Evolutionary conservation across 257 asterid genomes (phyloP).

Genomic region (Solanum lycopersicoides): DNA sequence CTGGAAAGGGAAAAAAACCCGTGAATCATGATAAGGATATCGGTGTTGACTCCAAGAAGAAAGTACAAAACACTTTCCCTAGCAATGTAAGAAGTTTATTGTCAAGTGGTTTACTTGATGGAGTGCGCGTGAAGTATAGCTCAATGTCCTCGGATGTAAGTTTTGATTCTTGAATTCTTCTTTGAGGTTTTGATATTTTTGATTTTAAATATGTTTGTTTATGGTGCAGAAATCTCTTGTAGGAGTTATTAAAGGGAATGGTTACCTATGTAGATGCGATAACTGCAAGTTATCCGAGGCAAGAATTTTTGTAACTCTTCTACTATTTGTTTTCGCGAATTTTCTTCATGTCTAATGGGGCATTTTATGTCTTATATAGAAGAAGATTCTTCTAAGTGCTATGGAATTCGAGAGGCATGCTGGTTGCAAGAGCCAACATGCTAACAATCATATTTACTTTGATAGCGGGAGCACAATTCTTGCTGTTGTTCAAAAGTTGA

Average conservation of each 20-base stretch:
- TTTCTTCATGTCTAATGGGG: background rate
- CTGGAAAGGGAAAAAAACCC: background rate
- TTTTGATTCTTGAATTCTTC: background rate
- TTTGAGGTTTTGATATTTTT: background rate
- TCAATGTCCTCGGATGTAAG: constrained; percentile 86
- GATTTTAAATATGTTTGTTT: background rate
- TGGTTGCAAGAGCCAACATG: constrained; percentile 76
- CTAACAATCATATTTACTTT: constrained; percentile 69
- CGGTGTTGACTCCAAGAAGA: background rate
- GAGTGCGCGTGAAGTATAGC: constrained; percentile 80
- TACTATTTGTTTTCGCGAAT: too few relatives aligned
- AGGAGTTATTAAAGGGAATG: constrained; percentile 60
- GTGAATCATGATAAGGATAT: background rate
- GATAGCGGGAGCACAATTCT: constrained; percentile 67
- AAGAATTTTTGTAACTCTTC: background rate
- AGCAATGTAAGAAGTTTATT: constrained; percentile 62
- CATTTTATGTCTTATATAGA: constrained; percentile 17
- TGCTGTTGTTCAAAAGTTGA: constrained; percentile 67
- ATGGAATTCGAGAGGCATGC: constrained; percentile 79
- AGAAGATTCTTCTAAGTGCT: constrained; percentile 20
- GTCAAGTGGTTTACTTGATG: constrained; percentile 80
- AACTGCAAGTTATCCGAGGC: constrained; percentile 27
- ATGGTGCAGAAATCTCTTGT: constrained; percentile 51
- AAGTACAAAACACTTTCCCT: constrained; percentile 39
- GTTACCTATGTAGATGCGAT: constrained; percentile 66